Evolutionary conservation across 805 yeast species (phyloP), one percentile per base, ranked within the genome.

Genomic region (Wickerhamiella australiensis): DNA sequence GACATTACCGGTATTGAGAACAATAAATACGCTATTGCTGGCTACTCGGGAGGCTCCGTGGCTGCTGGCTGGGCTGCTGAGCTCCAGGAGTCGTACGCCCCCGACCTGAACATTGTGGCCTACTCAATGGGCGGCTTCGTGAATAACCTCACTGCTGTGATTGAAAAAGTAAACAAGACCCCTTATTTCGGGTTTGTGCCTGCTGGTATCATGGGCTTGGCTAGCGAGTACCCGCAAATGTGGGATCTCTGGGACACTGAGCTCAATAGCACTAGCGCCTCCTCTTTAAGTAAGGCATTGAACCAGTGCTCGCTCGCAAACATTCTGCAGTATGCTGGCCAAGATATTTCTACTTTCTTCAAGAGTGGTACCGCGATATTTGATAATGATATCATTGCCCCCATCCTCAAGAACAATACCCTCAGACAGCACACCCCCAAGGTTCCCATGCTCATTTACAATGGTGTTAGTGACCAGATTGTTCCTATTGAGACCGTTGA

Each of bases 61-160:
- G 64, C 64, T 13, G 33, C 60, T 7, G 64, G 59, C 6, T 60
- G 62, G 63, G 62, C 63, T 33, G 59, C 59, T 2, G 54, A 57
- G 43, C 53, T 59, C 37, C 58, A 52, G 17, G 51, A 49, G 3
- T 9, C 52, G 8, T 60, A 61, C 45, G 64, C 65, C 1, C 60
- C 63, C 6, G 63, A 61, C 8, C 50, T 61, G 42, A 49, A 52
- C 44, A 47, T 61, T 31, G 52, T 44, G 8, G 65, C 59, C 8
- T 53, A 52, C 17, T 61, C 63, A 3, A 36, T 59, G 23, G 60
- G 60, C 11, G 60, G 61, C 11, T 51, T 52, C 18, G 56, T 58
- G 13, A 54, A 50, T 13, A 54, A 59, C 29, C 31, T 56, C 6
- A 46, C 49, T 17, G 50, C 54, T 6, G 50, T 50, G 7, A 50